Conservation (phyloP, 2,329 filamentous ascomycete genomes). For the Colletotrichum brevisporum region DNA sequence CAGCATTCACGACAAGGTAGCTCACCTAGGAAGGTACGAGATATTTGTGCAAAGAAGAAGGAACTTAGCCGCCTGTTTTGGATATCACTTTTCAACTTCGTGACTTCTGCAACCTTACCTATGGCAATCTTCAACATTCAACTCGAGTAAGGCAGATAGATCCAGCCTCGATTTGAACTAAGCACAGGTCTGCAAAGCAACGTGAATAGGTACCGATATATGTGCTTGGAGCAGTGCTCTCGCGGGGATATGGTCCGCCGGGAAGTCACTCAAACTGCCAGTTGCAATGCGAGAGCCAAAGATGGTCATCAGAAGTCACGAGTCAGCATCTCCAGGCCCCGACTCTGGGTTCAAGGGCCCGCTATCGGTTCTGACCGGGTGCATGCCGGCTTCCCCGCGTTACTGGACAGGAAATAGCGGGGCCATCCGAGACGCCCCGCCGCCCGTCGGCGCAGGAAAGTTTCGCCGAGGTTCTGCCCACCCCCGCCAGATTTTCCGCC, state of each 20-base stretch:
- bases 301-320: neutral
- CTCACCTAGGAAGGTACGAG: no score
- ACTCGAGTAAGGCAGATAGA: neutral
- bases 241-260: neutral
- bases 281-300: neutral
- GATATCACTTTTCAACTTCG: no score
- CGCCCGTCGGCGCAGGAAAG: conserved; percentile 16
- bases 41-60: no score
- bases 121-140: no score
- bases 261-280: neutral
- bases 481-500: neutral
- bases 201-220: neutral
- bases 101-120: no score
- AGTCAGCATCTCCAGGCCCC: conserved; percentile 2
- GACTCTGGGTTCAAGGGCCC: conserved; percentile 9
- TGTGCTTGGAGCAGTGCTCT: neutral
- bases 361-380: conserved; percentile 28
- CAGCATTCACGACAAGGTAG: neutral
- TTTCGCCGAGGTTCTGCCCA: conserved; percentile 39
- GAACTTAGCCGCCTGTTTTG: no score
- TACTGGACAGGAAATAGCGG: conserved; percentile 1
- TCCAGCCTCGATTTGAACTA: neutral
- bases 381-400: conserved; percentile 37
- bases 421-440: conserved; percentile 18
- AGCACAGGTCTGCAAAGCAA: neutral